These are phyloP conservation scores for Hortaea sp. DNA, from an alignment of 2,329 filamentous ascomycete species.

Conservation along the genomic window DNA sequence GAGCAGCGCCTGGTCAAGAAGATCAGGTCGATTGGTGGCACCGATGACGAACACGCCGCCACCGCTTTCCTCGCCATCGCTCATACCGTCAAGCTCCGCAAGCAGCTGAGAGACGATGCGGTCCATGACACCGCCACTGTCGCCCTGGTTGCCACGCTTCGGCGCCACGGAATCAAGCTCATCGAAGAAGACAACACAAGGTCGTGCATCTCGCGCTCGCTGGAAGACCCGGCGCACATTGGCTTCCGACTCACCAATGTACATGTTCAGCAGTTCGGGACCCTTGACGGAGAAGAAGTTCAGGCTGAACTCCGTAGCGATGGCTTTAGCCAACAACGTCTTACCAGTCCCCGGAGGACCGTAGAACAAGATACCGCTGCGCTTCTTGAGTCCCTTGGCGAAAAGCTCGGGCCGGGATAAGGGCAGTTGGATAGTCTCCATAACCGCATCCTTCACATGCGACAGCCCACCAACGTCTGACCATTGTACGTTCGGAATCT, in stretches of 20 bases:
- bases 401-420: conserved; percentile 88
- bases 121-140: conserved; percentile 97
- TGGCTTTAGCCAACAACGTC: conserved; percentile 84
- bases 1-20: conserved; percentile 81
- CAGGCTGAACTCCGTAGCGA: conserved; percentile 84
- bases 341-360: conserved; percentile 87
- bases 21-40: conserved; percentile 86
- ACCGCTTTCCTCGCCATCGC: conserved; percentile 68
- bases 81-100: conserved; percentile 96
- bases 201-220: conserved; percentile 71
- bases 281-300: conserved; percentile 95
- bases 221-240: conserved; percentile 87
- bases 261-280: conserved; percentile 88
- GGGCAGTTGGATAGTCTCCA: conserved; percentile 90
- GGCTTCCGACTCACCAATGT: conserved; percentile 87
- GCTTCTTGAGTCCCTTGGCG: conserved; percentile 96
- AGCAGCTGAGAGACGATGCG: conserved; percentile 90
- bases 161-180: conserved; percentile 89
- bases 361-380: conserved; percentile 86
- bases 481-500: conserved; percentile 96
- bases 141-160: conserved; percentile 92
- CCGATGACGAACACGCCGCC: conserved; percentile 94
- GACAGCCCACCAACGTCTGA: conserved; percentile 87
- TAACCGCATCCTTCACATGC: conserved; percentile 93
- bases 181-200: conserved; percentile 89